Base-by-base conservation (phyloP, 768 basidiomycete species). In the Rhodotorula kratochvilovae region DNA sequence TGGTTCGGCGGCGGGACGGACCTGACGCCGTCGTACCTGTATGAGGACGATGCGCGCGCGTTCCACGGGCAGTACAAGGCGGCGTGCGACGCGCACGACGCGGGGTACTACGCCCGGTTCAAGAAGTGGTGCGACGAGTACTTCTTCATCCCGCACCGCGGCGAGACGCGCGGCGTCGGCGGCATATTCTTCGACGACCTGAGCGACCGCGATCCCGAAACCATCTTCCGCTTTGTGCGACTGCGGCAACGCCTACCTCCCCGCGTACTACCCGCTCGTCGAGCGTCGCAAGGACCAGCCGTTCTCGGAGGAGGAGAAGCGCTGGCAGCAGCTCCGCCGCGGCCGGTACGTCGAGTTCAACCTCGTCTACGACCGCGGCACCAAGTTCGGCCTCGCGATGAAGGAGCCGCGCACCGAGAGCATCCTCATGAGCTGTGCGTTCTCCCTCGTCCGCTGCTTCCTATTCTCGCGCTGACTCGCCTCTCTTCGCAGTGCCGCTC, bases 1-100 rank as follows among this genome's bases (percentile, higher is more conserved):
- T 99, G 95, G 96, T 99, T 98, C 78, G 95, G 96, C 29, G 96
- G 96, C 45, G 95, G 95, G 13, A 88, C 87, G 13, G 95, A 99
- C 80, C 85, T 98, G 43, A 99, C 96, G 0, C 95, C 95, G 2
- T 88, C 89, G 7, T 97, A 97, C 80, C 86, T 98, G 27, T 91
- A 88, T 82, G 87, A 88, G 67, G 89, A 90, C 67, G 96, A 98
- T 79, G 91, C 87, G 19, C 78, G 80, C 31, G 91, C 93, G 79
- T 99, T 98, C 82, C 96, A 99, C 82, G 72, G 78, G 27, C 88
- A 88, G 4, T 80, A 94, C 74, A 89, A 90, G 79, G 79, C 78
- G 15, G 90, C 89, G 2, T 94, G 91, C 80, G 89, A 90, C 75
- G 80, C 82, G 35, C 88, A 92, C 78, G 87, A 90, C 50, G 29